A percentile compares a stretch with the other conserved stretches of the same genome.
Evolutionary conservation across 2,329 filamentous ascomycete genomes (phyloP).

Genomic region (Ascochyta koolunga): DNA sequence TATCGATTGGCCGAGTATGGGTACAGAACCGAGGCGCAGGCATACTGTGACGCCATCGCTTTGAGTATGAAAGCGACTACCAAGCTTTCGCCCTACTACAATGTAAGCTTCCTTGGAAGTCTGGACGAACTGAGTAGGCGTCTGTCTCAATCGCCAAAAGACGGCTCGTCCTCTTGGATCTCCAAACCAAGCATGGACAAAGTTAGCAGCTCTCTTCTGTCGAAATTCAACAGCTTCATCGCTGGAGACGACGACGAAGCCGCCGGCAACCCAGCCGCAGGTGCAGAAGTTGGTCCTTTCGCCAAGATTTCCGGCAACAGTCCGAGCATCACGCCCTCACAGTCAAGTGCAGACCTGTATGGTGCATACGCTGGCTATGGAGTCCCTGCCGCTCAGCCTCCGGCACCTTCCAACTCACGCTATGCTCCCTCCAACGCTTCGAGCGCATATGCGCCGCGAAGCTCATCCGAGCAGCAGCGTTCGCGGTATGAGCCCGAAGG

Average conservation of each 20-base stretch:
- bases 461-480: slow-evolving; percentile 59
- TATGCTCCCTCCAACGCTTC: slow-evolving; percentile 47
- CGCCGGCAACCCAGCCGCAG: slow-evolving; percentile 62
- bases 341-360: slow-evolving; percentile 75
- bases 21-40: slow-evolving; percentile 78
- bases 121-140: slow-evolving; percentile 85
- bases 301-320: slow-evolving; percentile 75
- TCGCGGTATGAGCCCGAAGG: slow-evolving; percentile 55
- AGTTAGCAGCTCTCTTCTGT: slow-evolving; percentile 88
- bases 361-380: slow-evolving; percentile 67
- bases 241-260: slow-evolving; percentile 83
- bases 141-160: slow-evolving; percentile 83
- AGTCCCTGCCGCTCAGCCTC: slow-evolving; percentile 26
- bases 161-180: slow-evolving; percentile 85
- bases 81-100: slow-evolving; percentile 84
- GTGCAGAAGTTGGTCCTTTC: slow-evolving; percentile 73
- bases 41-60: slow-evolving; percentile 87
- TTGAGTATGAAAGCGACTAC: slow-evolving; percentile 79
- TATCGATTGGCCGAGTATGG: slow-evolving; percentile 84
- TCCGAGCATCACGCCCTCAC: slow-evolving; percentile 61
- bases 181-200: slow-evolving; percentile 95
- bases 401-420: slow-evolving; percentile 42
- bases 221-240: slow-evolving; percentile 95
- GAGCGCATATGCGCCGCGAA: slow-evolving; percentile 52
- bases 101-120: slow-evolving; percentile 72